Conservation (phyloP, 1,284 basidiomycete species). For the Heterobasidion annosum region DNA sequence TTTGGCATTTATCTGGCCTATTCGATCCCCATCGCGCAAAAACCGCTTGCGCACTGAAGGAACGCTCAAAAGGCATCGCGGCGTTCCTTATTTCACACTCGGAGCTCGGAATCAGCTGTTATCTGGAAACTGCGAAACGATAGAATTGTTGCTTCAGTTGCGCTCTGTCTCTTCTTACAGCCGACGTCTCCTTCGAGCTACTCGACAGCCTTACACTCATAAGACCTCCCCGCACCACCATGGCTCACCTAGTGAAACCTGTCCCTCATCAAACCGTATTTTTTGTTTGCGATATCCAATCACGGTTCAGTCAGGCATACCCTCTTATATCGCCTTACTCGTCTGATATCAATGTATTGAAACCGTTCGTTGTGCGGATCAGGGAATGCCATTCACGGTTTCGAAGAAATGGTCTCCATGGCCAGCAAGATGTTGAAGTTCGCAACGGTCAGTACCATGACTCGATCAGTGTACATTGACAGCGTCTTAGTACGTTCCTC, state of each 20-base stretch:
- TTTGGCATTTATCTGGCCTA: no score
- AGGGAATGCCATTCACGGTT: conserved; percentile 56
- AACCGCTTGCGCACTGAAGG: no score
- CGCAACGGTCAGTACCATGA: conserved; percentile 46
- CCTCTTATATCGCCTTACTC: background rate
- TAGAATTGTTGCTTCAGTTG: background rate
- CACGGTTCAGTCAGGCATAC: conserved; percentile 55
- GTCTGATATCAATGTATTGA: background rate
- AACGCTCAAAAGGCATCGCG: background rate
- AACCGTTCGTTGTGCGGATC: background rate
- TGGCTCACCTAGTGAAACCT: conserved; percentile 24
- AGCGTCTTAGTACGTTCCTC: background rate
- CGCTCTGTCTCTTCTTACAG: no score
- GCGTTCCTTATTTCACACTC: background rate
- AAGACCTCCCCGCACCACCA: background rate
- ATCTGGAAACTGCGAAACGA: background rate
- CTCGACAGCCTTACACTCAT: no score
- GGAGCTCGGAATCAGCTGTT: background rate
- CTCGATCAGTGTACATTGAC: background rate
- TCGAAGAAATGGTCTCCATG: conserved; percentile 60
- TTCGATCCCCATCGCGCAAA: no score
- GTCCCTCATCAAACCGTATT: conserved; percentile 47
- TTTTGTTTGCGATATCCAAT: conserved; percentile 77
- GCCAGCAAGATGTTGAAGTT: conserved; percentile 69
- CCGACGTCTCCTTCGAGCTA: no score